phyloP scores from a whole-genome alignment of 1,284 basidiomycete species.

The Paramarasmius palmivorus region DNA sequence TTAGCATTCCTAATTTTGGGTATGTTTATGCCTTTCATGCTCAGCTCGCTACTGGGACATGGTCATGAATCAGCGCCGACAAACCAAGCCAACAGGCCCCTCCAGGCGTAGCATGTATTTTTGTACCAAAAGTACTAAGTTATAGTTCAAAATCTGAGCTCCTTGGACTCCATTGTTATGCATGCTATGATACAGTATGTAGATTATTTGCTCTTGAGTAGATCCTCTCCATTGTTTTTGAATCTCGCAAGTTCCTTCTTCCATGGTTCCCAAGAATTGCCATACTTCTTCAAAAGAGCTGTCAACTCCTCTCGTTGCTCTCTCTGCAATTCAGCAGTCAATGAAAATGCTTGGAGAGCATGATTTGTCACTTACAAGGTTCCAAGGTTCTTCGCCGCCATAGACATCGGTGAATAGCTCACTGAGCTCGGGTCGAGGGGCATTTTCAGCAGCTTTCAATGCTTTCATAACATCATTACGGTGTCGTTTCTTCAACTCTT shows the following conservation, averaged over 20 bases:
- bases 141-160: no score
- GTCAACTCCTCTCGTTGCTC: slow-evolving; percentile 85
- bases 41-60: slow-evolving; percentile 52
- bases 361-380: slow-evolving; percentile 59
- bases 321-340: slow-evolving; percentile 43
- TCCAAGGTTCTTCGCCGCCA: slow-evolving; percentile 83
- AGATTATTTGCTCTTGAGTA: slow-evolving; percentile 25
- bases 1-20: slow-evolving; percentile 61
- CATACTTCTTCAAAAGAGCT: slow-evolving; percentile 81
- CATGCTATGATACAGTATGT: background rate
- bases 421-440: slow-evolving; percentile 69
- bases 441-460: slow-evolving; percentile 77
- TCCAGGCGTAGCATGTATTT: background rate
- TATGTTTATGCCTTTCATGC: slow-evolving; percentile 67
- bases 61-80: slow-evolving; percentile 30
- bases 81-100: no score
- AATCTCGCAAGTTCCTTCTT: slow-evolving; percentile 79
- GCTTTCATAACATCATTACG: slow-evolving; percentile 77
- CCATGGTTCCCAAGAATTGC: slow-evolving; percentile 83
- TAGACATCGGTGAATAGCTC: slow-evolving; percentile 91
- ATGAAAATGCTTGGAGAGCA: background rate
- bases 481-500: slow-evolving; percentile 65
- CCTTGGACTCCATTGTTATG: no score
- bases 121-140: background rate
- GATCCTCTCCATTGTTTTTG: slow-evolving; percentile 75